phyloP scores from a whole-genome alignment of 352 stramenopile species.

The Phytophthora cajani region DNA sequence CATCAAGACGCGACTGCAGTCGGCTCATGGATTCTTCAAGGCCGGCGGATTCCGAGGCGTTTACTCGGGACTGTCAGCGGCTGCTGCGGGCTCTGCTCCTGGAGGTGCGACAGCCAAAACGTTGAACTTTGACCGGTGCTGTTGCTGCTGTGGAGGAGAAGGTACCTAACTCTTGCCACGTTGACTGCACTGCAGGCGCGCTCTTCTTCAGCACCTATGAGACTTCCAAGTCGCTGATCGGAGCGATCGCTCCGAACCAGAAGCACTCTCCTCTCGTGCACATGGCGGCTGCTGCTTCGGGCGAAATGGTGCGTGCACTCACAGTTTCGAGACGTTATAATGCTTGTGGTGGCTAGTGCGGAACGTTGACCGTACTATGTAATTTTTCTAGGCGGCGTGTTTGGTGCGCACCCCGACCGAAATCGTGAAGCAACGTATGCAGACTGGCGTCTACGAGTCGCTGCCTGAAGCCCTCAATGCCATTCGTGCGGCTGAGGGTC shows the following conservation, averaged over 20 bases:
- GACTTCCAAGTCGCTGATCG: slow-evolving; percentile 85
- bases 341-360: not conserved
- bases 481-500: slow-evolving; percentile 82
- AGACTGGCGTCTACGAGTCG: slow-evolving; percentile 92
- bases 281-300: slow-evolving; percentile 95
- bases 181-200: slow-evolving; percentile 62
- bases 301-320: slow-evolving; percentile 85
- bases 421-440: slow-evolving; percentile 99
- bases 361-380: not conserved
- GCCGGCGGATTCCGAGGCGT: slow-evolving; percentile 96
- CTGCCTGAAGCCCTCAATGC: slow-evolving; percentile 69
- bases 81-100: slow-evolving; percentile 90
- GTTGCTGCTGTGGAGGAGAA: too few species aligned
- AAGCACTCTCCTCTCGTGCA: slow-evolving; percentile 92
- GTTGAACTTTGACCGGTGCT: not conserved
- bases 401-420: slow-evolving; percentile 99
- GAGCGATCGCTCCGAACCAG: slow-evolving; percentile 55
- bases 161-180: not conserved
- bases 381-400: slow-evolving; percentile 85
- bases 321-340: not conserved
- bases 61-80: slow-evolving; percentile 92
- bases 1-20: slow-evolving; percentile 98
- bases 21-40: slow-evolving; percentile 96
- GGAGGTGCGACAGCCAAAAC: slow-evolving; percentile 57
- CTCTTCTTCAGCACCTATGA: slow-evolving; percentile 94